Evolutionary conservation across 2,329 filamentous ascomycete species (phyloP).

Genomic region (Colletotrichum sp.): DNA sequence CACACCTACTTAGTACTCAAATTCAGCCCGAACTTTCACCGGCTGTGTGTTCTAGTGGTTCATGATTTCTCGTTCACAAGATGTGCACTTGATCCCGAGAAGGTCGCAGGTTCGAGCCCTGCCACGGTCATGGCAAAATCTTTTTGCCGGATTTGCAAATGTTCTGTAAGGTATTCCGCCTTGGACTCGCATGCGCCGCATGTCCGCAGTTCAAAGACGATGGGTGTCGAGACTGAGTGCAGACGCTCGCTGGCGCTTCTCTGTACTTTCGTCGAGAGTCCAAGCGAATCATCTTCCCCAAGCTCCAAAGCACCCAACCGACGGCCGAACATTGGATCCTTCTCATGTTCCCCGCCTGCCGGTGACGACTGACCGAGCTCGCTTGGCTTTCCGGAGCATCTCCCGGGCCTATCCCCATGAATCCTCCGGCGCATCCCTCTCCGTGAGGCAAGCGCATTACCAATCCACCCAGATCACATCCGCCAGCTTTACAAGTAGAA

Average conservation of each 20-base stretch:
- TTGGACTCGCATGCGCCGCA: neutral
- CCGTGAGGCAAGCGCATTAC: neutral
- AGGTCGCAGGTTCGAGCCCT: neutral
- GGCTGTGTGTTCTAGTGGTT: neutral
- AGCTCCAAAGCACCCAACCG: neutral
- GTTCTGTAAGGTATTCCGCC: accelerated
- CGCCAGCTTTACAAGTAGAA: neutral
- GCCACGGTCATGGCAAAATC: neutral
- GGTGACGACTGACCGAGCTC: neutral
- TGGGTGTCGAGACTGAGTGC: accelerated
- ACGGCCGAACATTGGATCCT: neutral
- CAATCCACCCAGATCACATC: neutral
- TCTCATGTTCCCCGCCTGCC: neutral
- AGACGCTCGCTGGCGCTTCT: neutral
- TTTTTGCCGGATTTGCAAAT: neutral
- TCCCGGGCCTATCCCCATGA: neutral
- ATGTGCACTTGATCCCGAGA: neutral
- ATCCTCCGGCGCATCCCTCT: neutral
- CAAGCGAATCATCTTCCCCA: neutral
- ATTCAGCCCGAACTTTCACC: accelerated
- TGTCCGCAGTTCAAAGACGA: neutral
- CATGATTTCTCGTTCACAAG: neutral
- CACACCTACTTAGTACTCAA: accelerated
- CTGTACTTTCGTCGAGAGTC: neutral
- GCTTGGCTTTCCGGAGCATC: neutral